Conservation (phyloP, 805 yeast genomes). For the Teunomyces tritomae region DNA sequence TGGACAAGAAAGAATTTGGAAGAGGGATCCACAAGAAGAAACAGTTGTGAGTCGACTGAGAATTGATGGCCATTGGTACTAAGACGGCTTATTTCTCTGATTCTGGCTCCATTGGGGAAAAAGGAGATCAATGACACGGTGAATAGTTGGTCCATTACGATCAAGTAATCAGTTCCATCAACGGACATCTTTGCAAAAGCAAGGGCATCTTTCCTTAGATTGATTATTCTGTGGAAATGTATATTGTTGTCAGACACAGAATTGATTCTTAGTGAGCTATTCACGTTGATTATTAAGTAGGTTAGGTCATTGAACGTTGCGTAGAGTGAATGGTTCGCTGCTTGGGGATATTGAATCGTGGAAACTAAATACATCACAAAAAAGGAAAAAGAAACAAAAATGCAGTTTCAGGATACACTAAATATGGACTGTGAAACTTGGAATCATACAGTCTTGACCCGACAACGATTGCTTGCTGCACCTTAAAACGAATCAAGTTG, state of each 20-base stretch:
- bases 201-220: not conserved
- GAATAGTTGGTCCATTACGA: not conserved
- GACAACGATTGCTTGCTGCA: not conserved
- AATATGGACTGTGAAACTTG: too few species aligned
- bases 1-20: constrained; percentile 19
- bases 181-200: not conserved
- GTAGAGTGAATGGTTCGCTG: not conserved
- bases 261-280: not conserved
- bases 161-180: not conserved
- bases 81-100: constrained; percentile 9
- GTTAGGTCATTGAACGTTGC: not conserved
- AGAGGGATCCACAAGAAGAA: constrained; percentile 11
- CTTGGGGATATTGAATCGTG: not conserved
- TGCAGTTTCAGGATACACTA: too few species aligned
- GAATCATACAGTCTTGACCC: too few species aligned
- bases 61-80: constrained; percentile 21
- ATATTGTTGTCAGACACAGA: not conserved
- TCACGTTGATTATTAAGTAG: not conserved
- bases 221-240: not conserved
- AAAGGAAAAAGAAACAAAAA: too few species aligned
- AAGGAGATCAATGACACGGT: not conserved
- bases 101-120: not conserved
- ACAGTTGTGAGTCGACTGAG: constrained; percentile 20
- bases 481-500: not conserved
- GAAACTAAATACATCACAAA: constrained; percentile 1